Evolutionary conservation across 768 basidiomycete genomes (phyloP).

Genomic region (Stropharia rugosoannulata): DNA sequence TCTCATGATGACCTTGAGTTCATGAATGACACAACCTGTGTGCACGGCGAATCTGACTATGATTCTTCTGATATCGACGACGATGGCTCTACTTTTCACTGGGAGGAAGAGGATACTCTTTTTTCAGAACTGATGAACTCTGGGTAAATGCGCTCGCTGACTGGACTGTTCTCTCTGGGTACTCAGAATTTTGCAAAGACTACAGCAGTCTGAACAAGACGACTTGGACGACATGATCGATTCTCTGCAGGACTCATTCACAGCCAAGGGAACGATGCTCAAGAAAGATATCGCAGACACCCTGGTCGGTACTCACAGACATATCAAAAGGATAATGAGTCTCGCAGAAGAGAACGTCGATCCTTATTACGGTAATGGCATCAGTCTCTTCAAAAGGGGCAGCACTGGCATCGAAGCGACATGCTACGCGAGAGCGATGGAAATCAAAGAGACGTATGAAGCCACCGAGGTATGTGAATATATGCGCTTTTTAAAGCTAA

Average conservation of each 20-base stretch:
- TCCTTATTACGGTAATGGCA: conserved; percentile 35
- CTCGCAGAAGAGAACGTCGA: conserved; percentile 39
- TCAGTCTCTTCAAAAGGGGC: conserved; percentile 53
- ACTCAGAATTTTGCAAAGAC: conserved; percentile 15
- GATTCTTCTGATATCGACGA: conserved; percentile 23
- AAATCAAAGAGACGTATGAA: conserved; percentile 35
- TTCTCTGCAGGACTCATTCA: conserved; percentile 42
- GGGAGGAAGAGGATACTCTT: conserved; percentile 54
- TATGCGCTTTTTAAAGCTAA: conserved; percentile 2
- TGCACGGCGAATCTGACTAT: conserved; percentile 13
- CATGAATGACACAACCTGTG: conserved; percentile 7
- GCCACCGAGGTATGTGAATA: conserved; percentile 39
- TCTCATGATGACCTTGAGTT: conserved; percentile 6
- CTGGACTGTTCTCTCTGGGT: conserved; percentile 14
- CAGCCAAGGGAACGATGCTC: conserved; percentile 33
- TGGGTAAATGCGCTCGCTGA: conserved; percentile 26
- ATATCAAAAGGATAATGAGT: conserved; percentile 40
- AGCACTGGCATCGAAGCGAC: conserved; percentile 52
- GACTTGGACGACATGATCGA: conserved; percentile 36
- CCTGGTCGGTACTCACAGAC: conserved; percentile 48
- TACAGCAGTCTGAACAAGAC: conserved; percentile 26
- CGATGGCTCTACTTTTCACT: conserved; percentile 38
- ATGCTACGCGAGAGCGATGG: conserved; percentile 41
- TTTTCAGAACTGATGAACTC: conserved; percentile 48
- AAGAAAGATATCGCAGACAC: conserved; percentile 40